Evolutionary conservation across 2,329 filamentous ascomycete genomes (phyloP), one percentile per base, ranked within the genome.

Genomic region (Talaromyces sp.): DNA sequence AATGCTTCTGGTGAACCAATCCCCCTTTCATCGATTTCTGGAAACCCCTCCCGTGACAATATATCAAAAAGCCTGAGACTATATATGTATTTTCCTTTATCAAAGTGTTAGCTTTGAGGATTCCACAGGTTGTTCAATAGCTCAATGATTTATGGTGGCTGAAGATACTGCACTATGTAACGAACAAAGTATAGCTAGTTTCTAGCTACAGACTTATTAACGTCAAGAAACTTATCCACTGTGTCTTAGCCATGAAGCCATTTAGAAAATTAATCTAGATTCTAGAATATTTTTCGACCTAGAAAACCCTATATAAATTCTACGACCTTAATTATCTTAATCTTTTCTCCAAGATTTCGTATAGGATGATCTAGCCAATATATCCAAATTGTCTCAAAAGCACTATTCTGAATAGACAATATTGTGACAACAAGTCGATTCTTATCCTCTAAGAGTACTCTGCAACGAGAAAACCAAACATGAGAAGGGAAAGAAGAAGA

Each of bases 301-400:
- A 61, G 42, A 44, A 61, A 61, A 2, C 53, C 59, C 59, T 44
- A 61, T 34, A 61, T 33, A 30, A 40, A 61, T 16, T 61, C 53
- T 2, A 44, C 8, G 1, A 61, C 53, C 44, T 61, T 44, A n/a
- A 57, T 61, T 4, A 53, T 28, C 23, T 61, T 42, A n/a, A 56
- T 16, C 28, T 61, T 61, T 28, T 60, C 52, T 56, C 33, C 30
- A 9, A 57, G 18, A 34, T 34, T 33, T 30, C 31, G 55, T 47
- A 28, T 18, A n/a, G 40, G 14, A 40, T 57, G 6, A 36, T 57
- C 55, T 16, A 18, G 5, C 60, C 47, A 61, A 12, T 28, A n/a
- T 7, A 3, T 3, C 8, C 16, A 12, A 47, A 54, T 28, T 23
- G 12, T 27, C 5, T n/a, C 27, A 34, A 57, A 61, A 5, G 12